Evolutionary conservation across 2,329 filamentous ascomycete species (phyloP), one percentile per base, ranked within the genome.

Genomic region (Cladobotryum protrusum): DNA sequence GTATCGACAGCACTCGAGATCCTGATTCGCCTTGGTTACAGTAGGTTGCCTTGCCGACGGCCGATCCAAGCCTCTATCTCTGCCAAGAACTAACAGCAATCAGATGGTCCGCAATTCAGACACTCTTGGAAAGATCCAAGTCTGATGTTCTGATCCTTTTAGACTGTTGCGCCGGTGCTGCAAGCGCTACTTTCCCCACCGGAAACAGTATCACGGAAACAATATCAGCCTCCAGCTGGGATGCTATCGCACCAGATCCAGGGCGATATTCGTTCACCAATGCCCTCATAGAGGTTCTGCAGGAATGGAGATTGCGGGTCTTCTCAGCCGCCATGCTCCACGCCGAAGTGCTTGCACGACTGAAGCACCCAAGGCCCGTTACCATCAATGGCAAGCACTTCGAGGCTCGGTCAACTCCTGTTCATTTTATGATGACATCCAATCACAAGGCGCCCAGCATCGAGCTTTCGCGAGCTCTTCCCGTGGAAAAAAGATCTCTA

Each of bases 341-440:
- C 56, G 78, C 78, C 17, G 79, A 82, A 56, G 70, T 82, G 8
- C 67, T 82, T 14, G 78, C 78, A n/a, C 75, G 78, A 3, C 60
- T 82, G 2, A 82, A 82, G 57, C 79, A 82, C 53, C 79, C 79
- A 5, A 68, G 78, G 7, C 78, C 78, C 17, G 75, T 80, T 55
- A 72, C 75, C 50, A 74, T 78, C 56, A 79, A 82, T 54, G 79
- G 79, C 47, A 78, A 75, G 61, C 71, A 75, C 15, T 79, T 79
- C 43, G 78, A 82, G 57, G 75, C 76, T 34, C 72, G 78, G 36
- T 78, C 78, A 2, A 82, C 79, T 0, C 78, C 79, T 0, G 77
- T 82, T 4, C 79, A 82, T 56, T 81, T 81, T 57, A 82, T 82
- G 76, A 81, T 81, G 77, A 82, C 79, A 2, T 71, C 76, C 15